Evolutionary conservation across 768 basidiomycete genomes (phyloP), one percentile per base, ranked within the genome.

Genomic region (Hydnum rufescens): DNA sequence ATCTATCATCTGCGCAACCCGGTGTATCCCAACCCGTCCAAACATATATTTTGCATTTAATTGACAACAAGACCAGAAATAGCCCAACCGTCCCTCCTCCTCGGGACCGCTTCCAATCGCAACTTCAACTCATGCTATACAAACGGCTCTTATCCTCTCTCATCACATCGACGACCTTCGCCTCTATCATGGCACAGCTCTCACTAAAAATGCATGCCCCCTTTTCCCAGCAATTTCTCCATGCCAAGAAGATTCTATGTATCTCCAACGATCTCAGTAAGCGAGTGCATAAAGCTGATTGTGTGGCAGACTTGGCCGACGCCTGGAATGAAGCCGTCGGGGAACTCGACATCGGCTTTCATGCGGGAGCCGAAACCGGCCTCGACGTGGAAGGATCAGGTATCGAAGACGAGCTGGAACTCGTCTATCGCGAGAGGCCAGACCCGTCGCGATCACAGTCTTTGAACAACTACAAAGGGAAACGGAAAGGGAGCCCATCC

Each of bases 41-140:
- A 32, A 39, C 29, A n/a, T 51, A 44, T 42, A 52, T 57, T 22
- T 54, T 68, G 3, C 60, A 57, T 53, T 47, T 68, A 4, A 64
- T 63, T 22, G 67, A 68, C 51, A 63, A 62, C 25, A 68, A 68
- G 47, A 67, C 67, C 8, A 52, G 67, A 8, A 58, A 59, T 1
- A 55, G 55, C 8, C 60, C 58, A 2, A 60, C 58, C 2, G 31
- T 67, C 22, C 67, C 67, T 0, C 49, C 52, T n/a, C 60, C 61
- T n/a, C 57, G 59, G 19, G 64, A 65, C 57, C 61, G 62, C 18
- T 32, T 60, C 13, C 59, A 63, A 4, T 65, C 64, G 1, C 59
- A 57, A 49, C 54, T 64, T 16, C 65, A 66, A 54, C 59, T 65
- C 28, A 66, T 66, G 65, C 55, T 65, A 29, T 66, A 66, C 58